Base-by-base conservation (phyloP, 2,329 filamentous ascomycete genomes). In the Aspergillus clavatus region DNA sequence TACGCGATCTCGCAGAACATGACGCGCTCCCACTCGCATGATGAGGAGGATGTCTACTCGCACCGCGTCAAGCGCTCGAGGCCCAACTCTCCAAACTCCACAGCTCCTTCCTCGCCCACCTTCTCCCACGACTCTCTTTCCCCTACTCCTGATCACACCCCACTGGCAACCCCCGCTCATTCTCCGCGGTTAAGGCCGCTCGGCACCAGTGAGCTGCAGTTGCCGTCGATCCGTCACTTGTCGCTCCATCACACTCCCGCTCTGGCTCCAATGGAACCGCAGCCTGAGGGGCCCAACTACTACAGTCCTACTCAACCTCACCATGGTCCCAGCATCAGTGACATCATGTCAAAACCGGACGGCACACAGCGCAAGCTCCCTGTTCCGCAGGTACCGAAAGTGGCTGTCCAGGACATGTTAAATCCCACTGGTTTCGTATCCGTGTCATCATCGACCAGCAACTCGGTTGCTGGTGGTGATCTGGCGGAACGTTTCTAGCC, bases 121-220 rank as follows among this genome's bases (percentile, higher is more conserved):
- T 95, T 96, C 68, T 96, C 91, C 2, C 89, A 96, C 71, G 89
- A 95, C 69, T 96, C 91, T 8, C 79, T 91, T 38, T 97, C 91
- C 7, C 93, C 91, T 4, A 98, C 91, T 1, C 93, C 91, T 8
- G 91, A 97, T 62, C 90, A 96, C 74, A 97, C 93, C n/a, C 91
- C 91, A n/a, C 82, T 97, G 45, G 91, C 90, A 22, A 98, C 91
- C 4, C 91, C 91, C 4, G 91, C 90, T 35, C 93, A 97, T 69
- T 96, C 90, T 14, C 93, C 93, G 41, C 87, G 93, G 35, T 77
- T 98, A 56, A 81, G 90, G 49, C 88, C 91, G 3, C 85, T 87
- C 61, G 80, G 78, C 45, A 74, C 78, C 51, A 77, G 75, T 54
- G 83, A 86, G 54, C 78, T 91, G 58, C 90, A 96, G 67, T 77